A percentile compares a stretch with the other conserved stretches of the same genome.
Conservation (phyloP, 441 rosid species). For the Metrosideros polymorpha region DNA sequence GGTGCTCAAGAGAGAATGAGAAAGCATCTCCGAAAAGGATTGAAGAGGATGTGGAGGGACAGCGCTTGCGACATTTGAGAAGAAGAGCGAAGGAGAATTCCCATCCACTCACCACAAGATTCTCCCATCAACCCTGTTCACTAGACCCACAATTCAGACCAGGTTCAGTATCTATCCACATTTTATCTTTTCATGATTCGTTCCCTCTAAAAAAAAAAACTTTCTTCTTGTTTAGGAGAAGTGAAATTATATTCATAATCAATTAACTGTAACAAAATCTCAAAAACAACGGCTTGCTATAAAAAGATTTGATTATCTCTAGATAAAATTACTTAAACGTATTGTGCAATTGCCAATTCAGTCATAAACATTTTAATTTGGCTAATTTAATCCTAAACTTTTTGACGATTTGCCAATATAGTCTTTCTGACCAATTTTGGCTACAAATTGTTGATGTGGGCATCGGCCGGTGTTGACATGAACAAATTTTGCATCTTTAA, state of each 20-base stretch:
- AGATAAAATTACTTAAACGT: not conserved
- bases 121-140: not conserved
- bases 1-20: not conserved
- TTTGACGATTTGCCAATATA: not conserved
- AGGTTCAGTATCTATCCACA: not conserved
- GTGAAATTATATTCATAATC: not conserved
- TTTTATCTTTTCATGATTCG: not conserved
- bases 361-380: not conserved
- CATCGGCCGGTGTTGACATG: too few relatives aligned
- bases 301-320: not conserved
- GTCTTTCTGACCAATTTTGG: not conserved
- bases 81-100: not conserved
- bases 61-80: not conserved
- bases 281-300: not conserved
- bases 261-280: not conserved
- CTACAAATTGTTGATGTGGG: accelerated
- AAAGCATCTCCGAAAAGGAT: not conserved
- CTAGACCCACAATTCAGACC: not conserved
- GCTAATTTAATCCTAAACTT: not conserved
- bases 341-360: accelerated
- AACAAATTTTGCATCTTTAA: not conserved
- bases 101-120: not conserved
- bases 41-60: not conserved
- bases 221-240: not conserved
- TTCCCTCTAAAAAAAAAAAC: not conserved